phyloP scores from a whole-genome alignment of 805 yeast species.

The Suhomyces sp. region DNA sequence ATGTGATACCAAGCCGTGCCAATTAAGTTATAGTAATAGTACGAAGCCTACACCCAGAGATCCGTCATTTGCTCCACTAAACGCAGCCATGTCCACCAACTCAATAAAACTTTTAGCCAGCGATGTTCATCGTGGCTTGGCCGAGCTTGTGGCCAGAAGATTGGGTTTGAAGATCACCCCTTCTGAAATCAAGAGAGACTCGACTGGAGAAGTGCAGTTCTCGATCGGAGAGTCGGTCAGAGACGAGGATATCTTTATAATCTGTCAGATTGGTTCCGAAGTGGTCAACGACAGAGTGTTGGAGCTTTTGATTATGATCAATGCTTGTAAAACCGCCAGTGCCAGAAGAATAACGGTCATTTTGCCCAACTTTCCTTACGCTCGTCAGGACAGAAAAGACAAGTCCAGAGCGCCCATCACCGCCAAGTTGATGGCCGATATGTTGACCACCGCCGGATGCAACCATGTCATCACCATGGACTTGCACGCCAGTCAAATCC shows the following conservation, averaged over 20 bases:
- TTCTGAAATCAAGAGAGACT: slow-evolving; percentile 60
- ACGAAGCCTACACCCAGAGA: slow-evolving; percentile 1
- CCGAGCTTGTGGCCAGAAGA: slow-evolving; percentile 63
- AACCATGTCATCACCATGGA: slow-evolving; percentile 87
- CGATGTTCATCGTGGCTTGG: slow-evolving; percentile 65
- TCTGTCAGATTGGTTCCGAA: slow-evolving; percentile 78
- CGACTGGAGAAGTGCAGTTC: slow-evolving; percentile 72
- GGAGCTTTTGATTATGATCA: slow-evolving; percentile 73
- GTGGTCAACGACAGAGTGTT: slow-evolving; percentile 71
- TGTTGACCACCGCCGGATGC: slow-evolving; percentile 81
- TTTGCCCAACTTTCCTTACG: slow-evolving; percentile 80
- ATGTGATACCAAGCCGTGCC: slow-evolving; percentile 1
- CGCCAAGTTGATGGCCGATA: slow-evolving; percentile 79
- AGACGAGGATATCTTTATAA: slow-evolving; percentile 79
- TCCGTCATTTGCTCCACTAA: background rate
- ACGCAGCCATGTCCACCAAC: slow-evolving; percentile 60
- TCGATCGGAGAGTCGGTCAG: slow-evolving; percentile 79
- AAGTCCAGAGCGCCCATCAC: slow-evolving; percentile 84
- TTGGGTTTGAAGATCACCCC: slow-evolving; percentile 61
- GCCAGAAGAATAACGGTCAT: slow-evolving; percentile 83
- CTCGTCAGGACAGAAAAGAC: slow-evolving; percentile 87
- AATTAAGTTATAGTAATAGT: background rate
- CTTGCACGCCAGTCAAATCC: slow-evolving; percentile 84
- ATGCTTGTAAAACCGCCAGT: slow-evolving; percentile 79
- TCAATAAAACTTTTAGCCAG: slow-evolving; percentile 67